Conservation (phyloP, 2,329 filamentous ascomycete genomes). For the Phyllosticta citrichinensis region DNA sequence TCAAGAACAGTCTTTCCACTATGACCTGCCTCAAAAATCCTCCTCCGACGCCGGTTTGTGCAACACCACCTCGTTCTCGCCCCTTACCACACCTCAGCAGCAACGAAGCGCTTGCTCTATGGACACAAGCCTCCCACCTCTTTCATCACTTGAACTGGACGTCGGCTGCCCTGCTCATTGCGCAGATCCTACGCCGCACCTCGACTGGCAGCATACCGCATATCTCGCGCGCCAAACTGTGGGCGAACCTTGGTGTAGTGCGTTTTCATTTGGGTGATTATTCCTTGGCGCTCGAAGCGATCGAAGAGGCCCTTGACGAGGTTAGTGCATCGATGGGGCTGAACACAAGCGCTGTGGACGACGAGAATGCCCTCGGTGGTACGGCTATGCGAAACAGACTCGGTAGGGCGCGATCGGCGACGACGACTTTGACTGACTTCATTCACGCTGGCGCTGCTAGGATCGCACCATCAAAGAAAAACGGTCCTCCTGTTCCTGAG, state of each 20-base stretch:
- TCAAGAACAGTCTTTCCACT: background rate
- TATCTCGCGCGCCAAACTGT: conserved; percentile 1
- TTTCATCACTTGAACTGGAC: conserved; percentile 5
- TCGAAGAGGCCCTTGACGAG: background rate
- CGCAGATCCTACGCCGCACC: background rate
- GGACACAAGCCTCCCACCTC: conserved; percentile 3
- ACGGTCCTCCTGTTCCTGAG: background rate
- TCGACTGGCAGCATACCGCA: background rate
- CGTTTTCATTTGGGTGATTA: conserved; percentile 5
- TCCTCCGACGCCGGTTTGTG: background rate
- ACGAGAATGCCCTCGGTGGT: background rate
- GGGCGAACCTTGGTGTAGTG: conserved; percentile 9
- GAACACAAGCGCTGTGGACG: background rate
- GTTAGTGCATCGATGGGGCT: background rate
- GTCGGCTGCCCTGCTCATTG: background rate
- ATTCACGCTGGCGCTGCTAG: background rate
- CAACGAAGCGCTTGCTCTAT: conserved; percentile 1
- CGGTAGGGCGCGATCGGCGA: background rate
- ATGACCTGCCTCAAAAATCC: background rate
- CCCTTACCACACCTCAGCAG: background rate
- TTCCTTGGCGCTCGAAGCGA: conserved; percentile 3
- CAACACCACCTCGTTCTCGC: background rate
- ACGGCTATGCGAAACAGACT: background rate
- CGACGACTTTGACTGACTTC: background rate
- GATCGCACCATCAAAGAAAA: background rate